Evolutionary conservation across 2,329 filamentous ascomycete genomes (phyloP).

Genomic region (Trichoderma gracile): DNA sequence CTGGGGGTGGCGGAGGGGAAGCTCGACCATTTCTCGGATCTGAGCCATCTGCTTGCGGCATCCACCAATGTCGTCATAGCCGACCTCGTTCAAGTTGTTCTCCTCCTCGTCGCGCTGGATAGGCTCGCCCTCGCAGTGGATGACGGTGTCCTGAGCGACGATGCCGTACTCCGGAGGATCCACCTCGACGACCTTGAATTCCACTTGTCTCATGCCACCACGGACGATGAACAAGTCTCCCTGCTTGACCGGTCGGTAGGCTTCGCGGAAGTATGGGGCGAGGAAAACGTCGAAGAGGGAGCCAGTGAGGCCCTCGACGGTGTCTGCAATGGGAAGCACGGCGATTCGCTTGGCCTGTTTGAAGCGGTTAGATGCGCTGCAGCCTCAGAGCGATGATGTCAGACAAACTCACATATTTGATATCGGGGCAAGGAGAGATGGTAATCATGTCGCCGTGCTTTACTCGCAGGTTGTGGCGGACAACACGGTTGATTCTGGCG

Average conservation of each 20-base stretch:
- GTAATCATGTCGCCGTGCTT: slow-evolving; percentile 99
- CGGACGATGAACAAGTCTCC: slow-evolving; percentile 97
- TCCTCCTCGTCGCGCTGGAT: slow-evolving; percentile 99
- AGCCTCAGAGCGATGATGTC: background rate
- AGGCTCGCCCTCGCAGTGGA: slow-evolving; percentile 84
- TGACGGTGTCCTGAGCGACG: slow-evolving; percentile 96
- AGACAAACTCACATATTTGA: slow-evolving; percentile 91
- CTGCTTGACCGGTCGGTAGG: slow-evolving; percentile 94
- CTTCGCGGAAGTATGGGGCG: slow-evolving; percentile 98
- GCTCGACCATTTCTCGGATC: slow-evolving; percentile 97
- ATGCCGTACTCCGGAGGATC: slow-evolving; percentile 98
- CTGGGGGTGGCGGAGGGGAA: slow-evolving; percentile 93
- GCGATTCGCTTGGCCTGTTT: slow-evolving; percentile 94
- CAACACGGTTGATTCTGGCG: slow-evolving; percentile 96
- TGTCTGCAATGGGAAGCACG: slow-evolving; percentile 96
- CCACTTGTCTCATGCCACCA: slow-evolving; percentile 97
- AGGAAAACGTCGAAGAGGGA: slow-evolving; percentile 99
- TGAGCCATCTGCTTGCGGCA: slow-evolving; percentile 99
- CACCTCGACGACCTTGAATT: slow-evolving; percentile 99
- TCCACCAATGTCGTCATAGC: slow-evolving; percentile 98
- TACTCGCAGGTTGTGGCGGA: slow-evolving; percentile 95
- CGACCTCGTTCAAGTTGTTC: slow-evolving; percentile 98
- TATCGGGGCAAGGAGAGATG: slow-evolving; percentile 95
- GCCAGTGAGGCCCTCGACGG: slow-evolving; percentile 94
- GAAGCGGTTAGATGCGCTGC: background rate